Evolutionary conservation across 2,329 filamentous ascomycete genomes (phyloP), one percentile per base, ranked within the genome.

Genomic region (Dothideomycetes sp.): DNA sequence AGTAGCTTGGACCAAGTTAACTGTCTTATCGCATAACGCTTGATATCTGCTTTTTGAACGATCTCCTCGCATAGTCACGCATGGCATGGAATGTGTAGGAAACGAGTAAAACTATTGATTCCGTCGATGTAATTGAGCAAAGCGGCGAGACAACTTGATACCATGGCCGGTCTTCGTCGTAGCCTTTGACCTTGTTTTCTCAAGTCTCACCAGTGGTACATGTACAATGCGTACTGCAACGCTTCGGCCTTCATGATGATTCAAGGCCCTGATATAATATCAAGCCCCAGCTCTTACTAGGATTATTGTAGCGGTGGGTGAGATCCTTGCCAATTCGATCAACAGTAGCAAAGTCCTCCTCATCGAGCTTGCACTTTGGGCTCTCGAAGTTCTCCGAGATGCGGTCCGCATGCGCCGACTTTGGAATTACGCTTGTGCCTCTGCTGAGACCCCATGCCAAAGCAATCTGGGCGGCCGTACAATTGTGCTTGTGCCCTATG

Each of bases 381-480:
- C 53, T 50, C 1, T 52, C 58, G 5, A 66, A 54, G 44, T 74
- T 72, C 50, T 72, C 63, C 14, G 51, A 41, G 17, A 72, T 65
- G 27, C 63, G 50, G 31, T 55, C 47, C 37, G 60, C 56, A 42
- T 67, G 63, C 3, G 58, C 59, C 38, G 62, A 68, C 54, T 73
- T 73, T 1, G 70, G 71, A 31, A 74, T 72, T 3, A 73, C 65
- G 31, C 59, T 54, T 3, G 64, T 68, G 8, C 64, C 66, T 14
- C 69, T 53, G 43, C 61, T 58, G 5, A 69, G 52, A 0, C 64
- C 66, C 70, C 70, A 74, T 2, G 59, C 64, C 3, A 74, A 54
- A 4, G 68, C 55, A 0, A 65, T 56, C 43, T 70, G 67, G 0
- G 69, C 61, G 1, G 59, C 50, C 0, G 65, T 66, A 30, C 59